Conservation (phyloP, 148 eudicot species). For the Silene uniflora region DNA sequence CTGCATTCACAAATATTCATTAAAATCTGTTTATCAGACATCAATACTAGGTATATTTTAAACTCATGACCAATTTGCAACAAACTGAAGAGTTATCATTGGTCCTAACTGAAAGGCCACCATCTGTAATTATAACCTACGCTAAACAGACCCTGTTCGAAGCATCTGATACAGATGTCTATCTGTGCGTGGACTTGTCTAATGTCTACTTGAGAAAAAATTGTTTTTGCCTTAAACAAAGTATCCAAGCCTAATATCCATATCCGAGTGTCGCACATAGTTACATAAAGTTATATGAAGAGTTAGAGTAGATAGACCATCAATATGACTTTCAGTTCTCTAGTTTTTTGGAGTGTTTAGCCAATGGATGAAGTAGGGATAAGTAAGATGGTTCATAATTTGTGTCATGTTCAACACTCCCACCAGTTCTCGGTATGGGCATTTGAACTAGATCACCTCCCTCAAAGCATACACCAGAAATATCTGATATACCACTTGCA, state of each 20-base stretch:
- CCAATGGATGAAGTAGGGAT: neutral
- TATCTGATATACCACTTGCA: neutral
- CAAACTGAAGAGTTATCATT: too few relatives aligned
- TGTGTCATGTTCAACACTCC: neutral
- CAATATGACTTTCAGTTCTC: neutral
- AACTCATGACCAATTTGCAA: neutral
- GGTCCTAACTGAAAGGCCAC: neutral
- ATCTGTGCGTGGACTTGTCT: neutral
- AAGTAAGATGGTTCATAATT: too few relatives aligned
- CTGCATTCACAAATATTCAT: conserved; percentile 35
- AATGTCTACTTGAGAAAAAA: neutral
- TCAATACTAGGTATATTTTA: neutral
- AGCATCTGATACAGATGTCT: neutral
- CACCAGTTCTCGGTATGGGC: neutral
- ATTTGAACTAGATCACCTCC: neutral
- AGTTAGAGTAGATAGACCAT: neutral
- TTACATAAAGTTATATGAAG: too few relatives aligned
- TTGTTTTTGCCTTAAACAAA: too few relatives aligned
- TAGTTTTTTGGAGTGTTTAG: neutral
- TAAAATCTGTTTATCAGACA: neutral
- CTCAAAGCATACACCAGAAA: neutral
- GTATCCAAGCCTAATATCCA: too few relatives aligned
- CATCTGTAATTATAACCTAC: neutral
- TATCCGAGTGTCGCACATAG: too few relatives aligned
- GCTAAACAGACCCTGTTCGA: neutral